phyloP scores from a whole-genome alignment of 2,329 filamentous ascomycete species.

The Teratosphaeriaceae sp. region DNA sequence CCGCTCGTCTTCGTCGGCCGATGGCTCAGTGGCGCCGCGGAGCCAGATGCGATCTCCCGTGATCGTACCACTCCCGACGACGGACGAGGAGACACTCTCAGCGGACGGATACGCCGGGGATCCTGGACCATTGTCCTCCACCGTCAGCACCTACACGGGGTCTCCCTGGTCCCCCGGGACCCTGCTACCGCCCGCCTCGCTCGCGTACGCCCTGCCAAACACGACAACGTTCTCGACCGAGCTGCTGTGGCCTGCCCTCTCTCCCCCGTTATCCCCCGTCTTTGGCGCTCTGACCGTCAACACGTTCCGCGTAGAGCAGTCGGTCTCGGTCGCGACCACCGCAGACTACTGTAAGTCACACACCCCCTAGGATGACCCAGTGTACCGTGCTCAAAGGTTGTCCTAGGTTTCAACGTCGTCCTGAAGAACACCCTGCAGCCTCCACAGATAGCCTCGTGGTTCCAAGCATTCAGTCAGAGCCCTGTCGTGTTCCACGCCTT shows the following conservation, averaged over 20 bases:
- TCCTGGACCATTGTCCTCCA: no score
- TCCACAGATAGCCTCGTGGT: not conserved
- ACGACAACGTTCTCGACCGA: not conserved
- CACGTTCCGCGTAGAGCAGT: not conserved
- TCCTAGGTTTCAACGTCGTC: not conserved
- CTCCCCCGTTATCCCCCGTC: not conserved
- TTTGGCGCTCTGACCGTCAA: not conserved
- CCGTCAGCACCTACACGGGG: no score
- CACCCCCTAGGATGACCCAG: not conserved
- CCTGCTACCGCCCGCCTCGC: no score
- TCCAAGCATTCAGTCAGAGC: not conserved
- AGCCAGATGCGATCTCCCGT: not conserved
- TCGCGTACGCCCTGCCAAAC: no score
- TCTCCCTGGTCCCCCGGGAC: no score
- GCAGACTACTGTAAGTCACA: not conserved
- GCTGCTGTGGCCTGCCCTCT: not conserved
- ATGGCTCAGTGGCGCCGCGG: not conserved
- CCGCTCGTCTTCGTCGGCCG: not conserved
- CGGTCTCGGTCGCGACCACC: not conserved
- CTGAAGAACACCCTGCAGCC: not conserved
- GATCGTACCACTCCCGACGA: not conserved
- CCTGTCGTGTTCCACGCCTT: not conserved
- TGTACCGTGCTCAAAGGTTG: no score
- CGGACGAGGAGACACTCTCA: not conserved
- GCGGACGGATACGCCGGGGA: no score